Evolutionary conservation across 2,329 filamentous ascomycete genomes (phyloP), one percentile per base, ranked within the genome.

Genomic region (Fusarium equiseti): DNA sequence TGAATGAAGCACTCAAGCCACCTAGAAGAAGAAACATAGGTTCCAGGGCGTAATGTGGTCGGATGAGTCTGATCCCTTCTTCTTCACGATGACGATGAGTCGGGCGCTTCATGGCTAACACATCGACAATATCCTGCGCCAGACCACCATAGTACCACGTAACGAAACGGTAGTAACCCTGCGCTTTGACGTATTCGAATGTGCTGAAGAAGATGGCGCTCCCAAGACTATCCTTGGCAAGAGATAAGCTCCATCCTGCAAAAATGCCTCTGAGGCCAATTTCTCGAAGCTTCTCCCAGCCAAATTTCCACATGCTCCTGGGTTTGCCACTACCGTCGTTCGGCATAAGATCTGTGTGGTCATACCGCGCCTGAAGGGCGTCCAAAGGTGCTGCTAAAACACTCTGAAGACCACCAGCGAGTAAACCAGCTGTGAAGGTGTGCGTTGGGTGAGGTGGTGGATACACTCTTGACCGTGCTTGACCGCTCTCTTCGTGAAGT

Each of bases 121-220:
- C 72, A 59, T 87, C 82, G 54, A 89, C 80, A 15, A 83, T 83
- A 35, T 88, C 84, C 43, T 84, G 82, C 29, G 83, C 85, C 26
- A 89, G 78, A 2, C 85, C 85, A 29, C 89, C 88, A 71, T 94
- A 94, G 77, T 90, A 92, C 82, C 87, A 89, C 16, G 86, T 87
- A 32, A 94, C 87, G 75, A 92, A 94, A 46, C 82, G 83, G 79
- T 93, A 93, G 80, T 92, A 83, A 15, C 85, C 85, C 77, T 94
- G 92, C 13, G 89, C 90, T 77, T 94, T 94, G 75, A 94, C 82
- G 50, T 89, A 92, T 80, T 95, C 92, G 69, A 95, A 94, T 0
- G 87, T 88, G 73, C 87, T 88, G 79, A 95, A 95, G 84, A 93
- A 93, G 20, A 92, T 79, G 38, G 89, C 91, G 56, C 87, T 89